Percentiles rank a stretch among this genome's conserved stretches.
phyloP scores from a whole-genome alignment of 805 yeast species.

The Lachancea quebecensis region DNA sequence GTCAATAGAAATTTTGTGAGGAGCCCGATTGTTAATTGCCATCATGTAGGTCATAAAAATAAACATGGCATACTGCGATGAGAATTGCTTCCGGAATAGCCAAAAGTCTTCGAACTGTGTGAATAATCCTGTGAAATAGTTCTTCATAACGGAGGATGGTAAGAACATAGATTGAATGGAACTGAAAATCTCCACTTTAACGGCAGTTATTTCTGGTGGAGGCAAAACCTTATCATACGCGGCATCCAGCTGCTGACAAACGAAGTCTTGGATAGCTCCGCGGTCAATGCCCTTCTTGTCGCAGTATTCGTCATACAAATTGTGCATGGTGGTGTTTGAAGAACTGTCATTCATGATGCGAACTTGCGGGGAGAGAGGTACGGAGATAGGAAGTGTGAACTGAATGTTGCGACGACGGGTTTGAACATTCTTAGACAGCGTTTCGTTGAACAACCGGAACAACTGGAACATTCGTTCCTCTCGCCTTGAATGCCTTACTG shows the following conservation, averaged over 20 bases:
- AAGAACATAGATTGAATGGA: constrained; percentile 84
- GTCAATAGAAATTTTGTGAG: constrained; percentile 84
- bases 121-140: constrained; percentile 64
- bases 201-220: constrained; percentile 82
- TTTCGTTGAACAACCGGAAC: constrained; percentile 81
- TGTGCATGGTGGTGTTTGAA: constrained; percentile 68
- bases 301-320: constrained; percentile 84
- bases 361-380: constrained; percentile 92
- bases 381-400: constrained; percentile 83
- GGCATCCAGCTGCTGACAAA: constrained; percentile 77
- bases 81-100: constrained; percentile 92
- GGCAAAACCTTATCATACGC: constrained; percentile 92
- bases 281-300: constrained; percentile 61
- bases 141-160: constrained; percentile 75
- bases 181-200: constrained; percentile 83
- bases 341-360: constrained; percentile 80
- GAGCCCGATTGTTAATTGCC: constrained; percentile 88
- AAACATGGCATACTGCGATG: constrained; percentile 90
- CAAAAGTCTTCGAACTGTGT: constrained; percentile 88
- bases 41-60: constrained; percentile 90
- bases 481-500: constrained; percentile 93
- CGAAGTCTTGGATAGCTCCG: constrained; percentile 85
- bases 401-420: constrained; percentile 78
- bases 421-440: constrained; percentile 74
- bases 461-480: constrained; percentile 92